Evolutionary conservation across 768 basidiomycete genomes (phyloP).

Genomic region (Mycena vulgaris): DNA sequence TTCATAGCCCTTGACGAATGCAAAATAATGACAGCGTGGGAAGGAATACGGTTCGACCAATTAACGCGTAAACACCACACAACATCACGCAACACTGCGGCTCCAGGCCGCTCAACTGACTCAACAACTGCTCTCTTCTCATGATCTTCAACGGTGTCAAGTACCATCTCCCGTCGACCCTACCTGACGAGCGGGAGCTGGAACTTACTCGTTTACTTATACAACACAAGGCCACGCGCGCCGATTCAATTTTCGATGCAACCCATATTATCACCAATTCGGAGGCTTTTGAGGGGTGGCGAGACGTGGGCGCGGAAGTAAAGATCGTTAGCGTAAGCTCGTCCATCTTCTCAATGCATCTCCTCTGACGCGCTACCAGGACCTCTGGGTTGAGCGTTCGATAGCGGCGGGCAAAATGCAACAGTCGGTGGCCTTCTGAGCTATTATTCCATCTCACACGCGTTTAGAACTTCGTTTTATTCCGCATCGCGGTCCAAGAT

Average conservation of each 20-base stretch:
- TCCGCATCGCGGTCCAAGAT: constrained; percentile 84
- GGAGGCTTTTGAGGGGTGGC: constrained; percentile 55
- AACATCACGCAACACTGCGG: neutral
- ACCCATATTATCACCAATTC: constrained; percentile 63
- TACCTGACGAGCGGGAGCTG: constrained; percentile 46
- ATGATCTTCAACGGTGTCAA: constrained; percentile 52
- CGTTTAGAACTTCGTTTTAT: constrained; percentile 60
- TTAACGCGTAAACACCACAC: constrained; percentile 14
- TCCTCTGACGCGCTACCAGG: constrained; percentile 19
- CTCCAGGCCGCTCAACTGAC: too few relatives aligned
- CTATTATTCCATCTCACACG: neutral
- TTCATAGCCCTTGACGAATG: too few relatives aligned
- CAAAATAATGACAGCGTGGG: too few relatives aligned
- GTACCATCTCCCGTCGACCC: constrained; percentile 56
- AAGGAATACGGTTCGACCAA: too few relatives aligned
- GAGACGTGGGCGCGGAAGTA: constrained; percentile 40
- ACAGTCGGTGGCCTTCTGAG: constrained; percentile 11
- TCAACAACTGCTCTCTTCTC: neutral
- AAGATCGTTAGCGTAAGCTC: constrained; percentile 22
- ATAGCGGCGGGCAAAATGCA: constrained; percentile 30
- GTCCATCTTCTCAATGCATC: neutral
- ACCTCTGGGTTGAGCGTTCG: constrained; percentile 36
- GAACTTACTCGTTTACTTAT: constrained; percentile 53
- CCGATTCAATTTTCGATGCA: constrained; percentile 42
- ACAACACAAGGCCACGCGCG: constrained; percentile 51